Evolutionary conservation across 2,329 filamentous ascomycete species (phyloP).

Genomic region (Ilyonectria destructans): DNA sequence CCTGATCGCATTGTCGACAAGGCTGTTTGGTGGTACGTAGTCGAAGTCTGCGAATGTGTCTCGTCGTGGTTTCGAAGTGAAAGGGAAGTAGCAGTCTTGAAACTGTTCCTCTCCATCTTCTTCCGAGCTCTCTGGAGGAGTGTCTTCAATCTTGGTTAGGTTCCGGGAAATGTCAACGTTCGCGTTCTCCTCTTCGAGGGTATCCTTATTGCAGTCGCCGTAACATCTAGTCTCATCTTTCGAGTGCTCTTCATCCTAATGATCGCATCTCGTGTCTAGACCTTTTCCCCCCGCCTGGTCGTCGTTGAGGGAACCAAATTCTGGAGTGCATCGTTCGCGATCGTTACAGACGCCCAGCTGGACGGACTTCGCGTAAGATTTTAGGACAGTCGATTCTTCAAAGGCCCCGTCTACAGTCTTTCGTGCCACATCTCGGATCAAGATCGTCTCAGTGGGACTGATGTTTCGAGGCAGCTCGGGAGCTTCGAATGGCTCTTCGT

Average conservation of each 20-base stretch:
- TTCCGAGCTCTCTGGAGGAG: not conserved
- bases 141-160: not conserved
- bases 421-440: constrained; percentile 1
- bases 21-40: constrained; percentile 11
- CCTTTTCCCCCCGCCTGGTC: not conserved
- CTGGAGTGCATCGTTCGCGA: not conserved
- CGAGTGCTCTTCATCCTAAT: not conserved
- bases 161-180: not conserved
- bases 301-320: not conserved
- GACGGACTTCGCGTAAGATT: constrained; percentile 12
- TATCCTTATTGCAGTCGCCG: not conserved
- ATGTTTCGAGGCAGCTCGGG: not conserved
- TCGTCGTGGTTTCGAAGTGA: not conserved
- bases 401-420: constrained; percentile 25
- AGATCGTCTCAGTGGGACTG: not conserved
- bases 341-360: constrained; percentile 1
- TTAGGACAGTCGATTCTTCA: not conserved
- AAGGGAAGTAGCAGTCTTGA: not conserved
- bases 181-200: too few relatives aligned
- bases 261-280: not conserved
- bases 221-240: not conserved
- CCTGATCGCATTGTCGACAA: constrained; percentile 26
- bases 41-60: not conserved
- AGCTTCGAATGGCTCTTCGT: not conserved
- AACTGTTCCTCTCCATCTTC: not conserved